Base-by-base conservation (phyloP, 2,329 filamentous ascomycete species). In the Cercospora brassicicola region DNA sequence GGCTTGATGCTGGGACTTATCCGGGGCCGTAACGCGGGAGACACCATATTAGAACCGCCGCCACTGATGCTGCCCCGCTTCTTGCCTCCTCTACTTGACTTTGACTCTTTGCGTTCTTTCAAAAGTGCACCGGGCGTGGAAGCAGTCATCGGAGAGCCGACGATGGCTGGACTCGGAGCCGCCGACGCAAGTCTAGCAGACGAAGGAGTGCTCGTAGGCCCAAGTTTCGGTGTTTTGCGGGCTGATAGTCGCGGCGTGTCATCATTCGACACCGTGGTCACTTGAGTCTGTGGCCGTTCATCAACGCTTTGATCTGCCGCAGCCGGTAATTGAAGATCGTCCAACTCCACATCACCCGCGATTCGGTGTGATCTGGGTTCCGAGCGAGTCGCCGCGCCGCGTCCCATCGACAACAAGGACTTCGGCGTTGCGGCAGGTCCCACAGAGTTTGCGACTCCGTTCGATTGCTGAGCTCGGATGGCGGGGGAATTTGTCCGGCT, bases 1-100 rank as follows among this genome's bases (percentile, higher is more conserved):
- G 95, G 94, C 78, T 97, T 96, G 79, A 99, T 97, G 78, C 89
- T 96, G 39, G 94, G 95, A 28, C 94, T 97, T 69, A 98, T 97
- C 78, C 88, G 91, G 1, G 95, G 95, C 30, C 92, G 85, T 39
- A 98, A 81, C 15, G 94, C 94, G 5, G 95, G 94, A 51, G 93
- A 97, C 9, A 91, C 88, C n/a, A 94, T 89, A 6, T 89, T 87
- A 2, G 91, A 92, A 74, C 86, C 87, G 30, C 89, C 83, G 0
- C 69, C 70, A 28, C 75, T 72, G 18, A 75, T 60, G 73, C 91
- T 94, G 20, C 85, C 81, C 67, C 92, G 86, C 80, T 94, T 95
- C 76, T 91, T 90, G 69, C 53, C 69, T 10, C 65, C 67, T 51
- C 71, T 82, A 39, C 89, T 85, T 8, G 79, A 77, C 73, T 82